These are phyloP conservation scores for Caryopteris hybrid DNA, from an alignment of 305 asterid genomes.

Conservation along the genomic window DNA sequence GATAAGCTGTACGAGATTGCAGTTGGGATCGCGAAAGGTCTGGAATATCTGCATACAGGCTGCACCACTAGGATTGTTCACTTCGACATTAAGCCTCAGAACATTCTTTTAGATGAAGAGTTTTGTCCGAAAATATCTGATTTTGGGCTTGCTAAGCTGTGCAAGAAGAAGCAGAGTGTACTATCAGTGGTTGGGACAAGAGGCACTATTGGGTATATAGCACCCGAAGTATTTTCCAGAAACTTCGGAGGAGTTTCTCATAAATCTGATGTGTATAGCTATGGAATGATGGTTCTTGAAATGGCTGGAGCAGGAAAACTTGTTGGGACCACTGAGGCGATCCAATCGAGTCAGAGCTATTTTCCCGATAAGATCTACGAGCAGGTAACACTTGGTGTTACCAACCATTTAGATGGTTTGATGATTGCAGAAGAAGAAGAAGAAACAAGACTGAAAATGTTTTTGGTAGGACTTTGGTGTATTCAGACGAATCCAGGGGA, in stretches of 20 bases:
- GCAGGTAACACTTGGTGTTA: conserved; percentile 14
- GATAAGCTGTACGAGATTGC: conserved; percentile 34
- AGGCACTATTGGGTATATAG: conserved; percentile 51
- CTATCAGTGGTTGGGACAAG: conserved; percentile 32
- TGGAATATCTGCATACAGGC: conserved; percentile 49
- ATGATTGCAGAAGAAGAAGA: conserved; percentile 24
- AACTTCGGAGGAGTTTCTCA: conserved; percentile 44
- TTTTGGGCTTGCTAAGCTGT: conserved; percentile 51
- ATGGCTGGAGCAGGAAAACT: conserved; percentile 42
- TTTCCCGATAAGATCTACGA: conserved; percentile 51
- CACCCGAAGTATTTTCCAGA: conserved; percentile 43
- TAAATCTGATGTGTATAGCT: conserved; percentile 58
- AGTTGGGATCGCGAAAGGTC: conserved; percentile 60
- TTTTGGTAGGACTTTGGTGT: conserved; percentile 34
- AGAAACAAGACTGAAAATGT: conserved; percentile 18
- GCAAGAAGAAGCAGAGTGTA: conserved; percentile 38
- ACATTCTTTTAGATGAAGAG: conserved; percentile 33
- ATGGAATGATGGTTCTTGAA: conserved; percentile 60
- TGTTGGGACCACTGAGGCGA: neutral
- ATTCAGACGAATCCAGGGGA: conserved; percentile 22
- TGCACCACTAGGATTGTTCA: conserved; percentile 54
- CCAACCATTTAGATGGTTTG: neutral
- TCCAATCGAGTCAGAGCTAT: conserved; percentile 31
- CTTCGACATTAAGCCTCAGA: conserved; percentile 56
- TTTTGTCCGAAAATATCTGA: conserved; percentile 50